Percentiles rank a stretch among this genome's conserved stretches.
These are phyloP conservation scores for Penicillium turbatum DNA, from an alignment of 495 filamentous ascomycete genomes.

Conservation along the genomic window DNA sequence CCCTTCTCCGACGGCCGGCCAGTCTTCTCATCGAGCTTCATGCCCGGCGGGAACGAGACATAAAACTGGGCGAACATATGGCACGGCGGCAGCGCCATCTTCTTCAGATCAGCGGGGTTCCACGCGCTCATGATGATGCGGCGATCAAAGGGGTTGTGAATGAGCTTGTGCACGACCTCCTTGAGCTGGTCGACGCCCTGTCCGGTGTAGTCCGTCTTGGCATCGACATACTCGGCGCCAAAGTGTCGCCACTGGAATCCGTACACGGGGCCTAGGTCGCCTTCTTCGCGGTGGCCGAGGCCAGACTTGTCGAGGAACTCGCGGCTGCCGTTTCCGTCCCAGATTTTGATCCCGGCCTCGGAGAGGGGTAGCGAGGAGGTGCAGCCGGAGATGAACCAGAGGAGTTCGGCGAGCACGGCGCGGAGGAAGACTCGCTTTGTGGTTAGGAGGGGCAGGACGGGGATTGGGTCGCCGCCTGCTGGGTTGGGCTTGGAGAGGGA, in stretches of 20 bases:
- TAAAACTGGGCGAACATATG: slow-evolving; percentile 99
- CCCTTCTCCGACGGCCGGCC: slow-evolving; percentile 49
- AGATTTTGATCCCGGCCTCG: slow-evolving; percentile 83
- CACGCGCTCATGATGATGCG: slow-evolving; percentile 87
- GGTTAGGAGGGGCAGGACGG: slow-evolving; percentile 84
- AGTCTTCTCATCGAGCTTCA: slow-evolving; percentile 29
- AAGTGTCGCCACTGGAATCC: slow-evolving; percentile 99
- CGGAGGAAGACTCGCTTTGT: slow-evolving; percentile 95
- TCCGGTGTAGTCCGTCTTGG: slow-evolving; percentile 75
- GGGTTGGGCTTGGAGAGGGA: slow-evolving; percentile 58
- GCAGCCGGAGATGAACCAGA: slow-evolving; percentile 88
- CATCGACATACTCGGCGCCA: slow-evolving; percentile 80
- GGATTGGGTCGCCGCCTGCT: slow-evolving; percentile 33
- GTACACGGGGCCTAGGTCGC: slow-evolving; percentile 94
- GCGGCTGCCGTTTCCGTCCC: slow-evolving; percentile 94
- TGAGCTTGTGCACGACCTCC: slow-evolving; percentile 77
- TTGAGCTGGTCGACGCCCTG: slow-evolving; percentile 90
- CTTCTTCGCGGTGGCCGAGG: slow-evolving; percentile 69
- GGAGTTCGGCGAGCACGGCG: slow-evolving; percentile 86
- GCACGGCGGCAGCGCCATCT: slow-evolving; percentile 95
- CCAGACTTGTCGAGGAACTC: slow-evolving; percentile 81
- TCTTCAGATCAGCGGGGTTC: slow-evolving; percentile 80
- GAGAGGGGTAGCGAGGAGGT: slow-evolving; percentile 74
- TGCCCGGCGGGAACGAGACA: slow-evolving; percentile 65
- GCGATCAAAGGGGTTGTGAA: slow-evolving; percentile 77